Evolutionary conservation across 1,284 basidiomycete genomes (phyloP).

Genomic region (Ustilago trichophora): DNA sequence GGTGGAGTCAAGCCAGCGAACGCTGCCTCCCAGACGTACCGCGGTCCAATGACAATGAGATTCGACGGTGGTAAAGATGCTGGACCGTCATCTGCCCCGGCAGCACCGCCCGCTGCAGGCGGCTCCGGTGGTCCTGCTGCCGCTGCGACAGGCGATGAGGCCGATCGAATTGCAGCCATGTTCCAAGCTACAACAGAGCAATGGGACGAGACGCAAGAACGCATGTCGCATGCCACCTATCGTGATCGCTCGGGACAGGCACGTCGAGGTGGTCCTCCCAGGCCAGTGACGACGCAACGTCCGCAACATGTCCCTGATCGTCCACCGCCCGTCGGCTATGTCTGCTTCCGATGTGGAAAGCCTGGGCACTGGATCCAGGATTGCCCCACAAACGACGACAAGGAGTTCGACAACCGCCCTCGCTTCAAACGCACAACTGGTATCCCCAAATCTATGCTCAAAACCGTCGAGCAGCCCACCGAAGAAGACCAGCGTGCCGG

Average conservation of each 20-base stretch:
- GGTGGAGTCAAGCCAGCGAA: constrained; percentile 25
- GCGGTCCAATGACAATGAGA: constrained; percentile 77
- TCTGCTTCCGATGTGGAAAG: constrained; percentile 98
- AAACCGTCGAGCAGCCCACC: constrained; percentile 80
- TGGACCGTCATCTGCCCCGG: constrained; percentile 1
- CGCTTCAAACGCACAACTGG: constrained; percentile 97
- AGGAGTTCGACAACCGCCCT: constrained; percentile 90
- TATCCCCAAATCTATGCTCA: constrained; percentile 95
- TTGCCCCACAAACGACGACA: constrained; percentile 95
- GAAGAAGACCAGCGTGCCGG: constrained; percentile 57
- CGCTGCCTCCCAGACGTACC: constrained; percentile 23
- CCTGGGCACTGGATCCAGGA: constrained; percentile 98
- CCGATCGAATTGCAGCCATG: constrained; percentile 81
- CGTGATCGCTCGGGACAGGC: constrained; percentile 57
- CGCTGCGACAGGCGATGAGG: constrained; percentile 50
- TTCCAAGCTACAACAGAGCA: constrained; percentile 88
- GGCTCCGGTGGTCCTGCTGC: constrained; percentile 8
- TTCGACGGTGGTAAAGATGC: constrained; percentile 73
- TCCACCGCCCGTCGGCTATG: constrained; percentile 76
- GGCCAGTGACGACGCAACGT: constrained; percentile 31
- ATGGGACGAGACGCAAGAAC: constrained; percentile 95
- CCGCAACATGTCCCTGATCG: constrained; percentile 44
- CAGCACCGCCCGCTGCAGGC: neutral
- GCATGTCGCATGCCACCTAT: constrained; percentile 79
- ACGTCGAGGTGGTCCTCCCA: constrained; percentile 54